Evolutionary conservation across 805 yeast species (phyloP).

Genomic region (Starmerella apicola): DNA sequence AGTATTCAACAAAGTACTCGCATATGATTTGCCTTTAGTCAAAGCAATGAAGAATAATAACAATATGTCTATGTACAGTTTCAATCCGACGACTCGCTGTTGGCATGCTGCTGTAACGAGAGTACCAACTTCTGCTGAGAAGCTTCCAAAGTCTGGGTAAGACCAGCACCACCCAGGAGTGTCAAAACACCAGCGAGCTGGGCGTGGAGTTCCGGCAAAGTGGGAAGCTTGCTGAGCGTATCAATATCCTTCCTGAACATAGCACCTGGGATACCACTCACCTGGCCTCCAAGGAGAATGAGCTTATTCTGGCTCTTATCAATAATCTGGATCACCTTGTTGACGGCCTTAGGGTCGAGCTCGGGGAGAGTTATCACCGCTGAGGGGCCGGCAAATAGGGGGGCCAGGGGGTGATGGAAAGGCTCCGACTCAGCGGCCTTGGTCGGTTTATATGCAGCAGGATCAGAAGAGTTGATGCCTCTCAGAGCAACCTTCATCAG

Average conservation of each 20-base stretch:
- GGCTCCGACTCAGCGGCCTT: constrained; percentile 25
- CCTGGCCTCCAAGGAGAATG: constrained; percentile 72
- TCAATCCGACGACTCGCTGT: no score
- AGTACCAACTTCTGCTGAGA: constrained; percentile 57
- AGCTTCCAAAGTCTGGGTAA: constrained; percentile 67
- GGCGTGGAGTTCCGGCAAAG: constrained; percentile 57
- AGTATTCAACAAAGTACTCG: no score
- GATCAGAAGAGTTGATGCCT: constrained; percentile 57
- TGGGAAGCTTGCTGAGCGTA: constrained; percentile 60
- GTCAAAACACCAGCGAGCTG: constrained; percentile 76
- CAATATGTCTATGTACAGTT: no score
- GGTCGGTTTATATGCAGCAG: constrained; percentile 41
- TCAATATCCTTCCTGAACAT: constrained; percentile 33
- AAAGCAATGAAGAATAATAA: no score
- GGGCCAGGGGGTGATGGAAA: constrained; percentile 49
- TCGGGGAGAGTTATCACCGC: constrained; percentile 59
- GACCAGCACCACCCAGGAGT: constrained; percentile 78
- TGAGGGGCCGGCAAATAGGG: constrained; percentile 72
- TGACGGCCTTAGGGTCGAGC: constrained; percentile 59
- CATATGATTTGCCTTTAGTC: no score
- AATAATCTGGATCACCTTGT: constrained; percentile 46
- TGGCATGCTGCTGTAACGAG: constrained; percentile 54
- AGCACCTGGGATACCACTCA: constrained; percentile 36
- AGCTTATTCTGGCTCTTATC: constrained; percentile 58
- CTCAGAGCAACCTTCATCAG: constrained; percentile 67